Evolutionary conservation across 352 stramenopile genomes (phyloP).

Genomic region (Phytophthora boehmeriae): DNA sequence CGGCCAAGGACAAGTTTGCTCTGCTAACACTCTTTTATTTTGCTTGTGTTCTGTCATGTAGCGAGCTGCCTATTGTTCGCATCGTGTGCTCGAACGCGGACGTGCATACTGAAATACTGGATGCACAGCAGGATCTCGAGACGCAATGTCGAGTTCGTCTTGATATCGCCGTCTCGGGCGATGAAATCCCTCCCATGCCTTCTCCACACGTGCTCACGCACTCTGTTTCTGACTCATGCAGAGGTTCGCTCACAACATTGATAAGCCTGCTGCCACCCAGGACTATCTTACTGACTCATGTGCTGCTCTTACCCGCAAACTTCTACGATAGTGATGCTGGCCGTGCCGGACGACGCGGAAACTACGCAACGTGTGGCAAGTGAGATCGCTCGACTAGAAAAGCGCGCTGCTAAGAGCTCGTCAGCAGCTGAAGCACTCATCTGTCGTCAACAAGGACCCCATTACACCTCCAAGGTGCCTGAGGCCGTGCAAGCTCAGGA

Average conservation of each 20-base stretch:
- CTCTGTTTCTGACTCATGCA: conserved; percentile 58
- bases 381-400: conserved; percentile 71
- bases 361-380: conserved; percentile 64
- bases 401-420: conserved; percentile 62
- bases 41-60: conserved; percentile 6
- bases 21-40: background rate
- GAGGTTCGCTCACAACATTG: conserved; percentile 35
- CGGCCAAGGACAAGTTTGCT: background rate
- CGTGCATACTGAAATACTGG: conserved; percentile 38
- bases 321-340: conserved; percentile 54
- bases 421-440: conserved; percentile 51
- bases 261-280: background rate
- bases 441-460: conserved; percentile 42
- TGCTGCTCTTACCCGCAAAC: background rate
- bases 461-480: conserved; percentile 73
- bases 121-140: conserved; percentile 49
- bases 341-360: conserved; percentile 66
- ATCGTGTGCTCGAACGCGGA: conserved; percentile 42
- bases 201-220: conserved; percentile 48
- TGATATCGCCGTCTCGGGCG: conserved; percentile 17
- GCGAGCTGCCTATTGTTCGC: conserved; percentile 27
- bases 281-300: background rate
- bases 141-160: conserved; percentile 48
- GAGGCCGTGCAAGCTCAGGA: conserved; percentile 70
- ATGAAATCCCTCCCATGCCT: conserved; percentile 7